Percentiles rank a stretch among this genome's conserved stretches.
phyloP scores from a whole-genome alignment of 2,329 filamentous ascomycete species.

The Stachybotrys elegans region DNA sequence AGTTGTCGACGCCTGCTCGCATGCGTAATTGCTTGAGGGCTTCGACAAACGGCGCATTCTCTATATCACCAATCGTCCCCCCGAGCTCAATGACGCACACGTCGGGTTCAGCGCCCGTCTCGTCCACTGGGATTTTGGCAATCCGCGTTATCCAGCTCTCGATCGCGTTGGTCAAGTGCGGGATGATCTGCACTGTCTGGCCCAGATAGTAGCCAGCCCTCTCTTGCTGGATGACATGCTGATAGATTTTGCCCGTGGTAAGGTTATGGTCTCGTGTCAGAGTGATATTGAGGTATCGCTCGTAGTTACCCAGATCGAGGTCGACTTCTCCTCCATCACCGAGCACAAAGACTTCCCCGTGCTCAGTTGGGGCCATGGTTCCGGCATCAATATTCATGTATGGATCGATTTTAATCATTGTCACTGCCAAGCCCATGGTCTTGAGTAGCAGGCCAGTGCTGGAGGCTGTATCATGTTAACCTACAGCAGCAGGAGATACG shows the following conservation, averaged over 20 bases:
- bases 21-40: slow-evolving; percentile 75
- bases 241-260: slow-evolving; percentile 95
- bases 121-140: slow-evolving; percentile 78
- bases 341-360: slow-evolving; percentile 84
- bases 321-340: slow-evolving; percentile 58
- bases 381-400: slow-evolving; percentile 34
- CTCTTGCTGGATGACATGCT: slow-evolving; percentile 87
- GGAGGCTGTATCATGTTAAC: too few relatives aligned
- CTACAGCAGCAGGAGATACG: too few relatives aligned
- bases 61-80: too few relatives aligned
- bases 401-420: slow-evolving; percentile 34
- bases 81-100: slow-evolving; percentile 78
- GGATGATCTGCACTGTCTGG: slow-evolving; percentile 88
- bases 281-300: slow-evolving; percentile 66
- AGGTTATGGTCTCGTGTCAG: slow-evolving; percentile 87
- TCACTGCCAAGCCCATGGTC: slow-evolving; percentile 18
- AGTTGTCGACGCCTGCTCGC: slow-evolving; percentile 70
- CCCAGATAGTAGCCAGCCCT: too few relatives aligned
- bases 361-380: slow-evolving; percentile 32
- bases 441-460: slow-evolving; percentile 52
- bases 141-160: slow-evolving; percentile 91
- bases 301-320: slow-evolving; percentile 51
- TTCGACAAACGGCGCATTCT: slow-evolving; percentile 83
- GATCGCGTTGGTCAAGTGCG: slow-evolving; percentile 86
- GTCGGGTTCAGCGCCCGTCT: slow-evolving; percentile 76